A percentile compares a stretch with the other conserved stretches of the same genome.
Evolutionary conservation across 805 yeast genomes (phyloP).

Genomic region (Ogataea ganodermae): DNA sequence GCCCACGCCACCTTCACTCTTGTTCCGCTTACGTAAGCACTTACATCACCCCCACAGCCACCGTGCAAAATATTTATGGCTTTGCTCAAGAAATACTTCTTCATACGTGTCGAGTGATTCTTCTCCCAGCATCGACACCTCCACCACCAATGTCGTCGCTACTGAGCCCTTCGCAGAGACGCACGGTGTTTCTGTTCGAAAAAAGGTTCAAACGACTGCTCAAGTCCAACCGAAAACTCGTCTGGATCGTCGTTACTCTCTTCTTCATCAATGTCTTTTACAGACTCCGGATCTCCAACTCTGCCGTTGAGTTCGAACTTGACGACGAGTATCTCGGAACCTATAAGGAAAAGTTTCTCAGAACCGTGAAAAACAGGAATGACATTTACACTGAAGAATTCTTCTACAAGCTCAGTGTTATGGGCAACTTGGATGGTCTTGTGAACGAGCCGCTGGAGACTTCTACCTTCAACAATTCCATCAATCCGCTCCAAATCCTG

Average conservation of each 20-base stretch:
- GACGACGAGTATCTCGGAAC: conserved; percentile 34
- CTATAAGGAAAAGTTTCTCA: conserved; percentile 31
- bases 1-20: too few species aligned
- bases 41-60: neutral
- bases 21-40: neutral
- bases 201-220: conserved; percentile 19
- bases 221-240: conserved; percentile 19
- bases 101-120: neutral
- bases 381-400: conserved; percentile 31
- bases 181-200: conserved; percentile 17
- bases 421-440: conserved; percentile 33
- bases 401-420: conserved; percentile 28
- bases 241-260: conserved; percentile 14
- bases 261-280: conserved; percentile 17
- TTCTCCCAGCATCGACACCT: too few species aligned
- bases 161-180: conserved; percentile 12
- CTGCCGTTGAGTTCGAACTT: conserved; percentile 19
- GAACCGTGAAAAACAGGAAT: conserved; percentile 22
- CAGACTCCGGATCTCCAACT: conserved; percentile 7
- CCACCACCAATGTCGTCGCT: conserved; percentile 8
- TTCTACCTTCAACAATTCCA: conserved; percentile 22
- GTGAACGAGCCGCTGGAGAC: conserved; percentile 33
- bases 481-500: conserved; percentile 26
- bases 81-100: neutral
- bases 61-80: neutral